These are phyloP conservation scores for Chrysophaeum taylorii DNA, from an alignment of 352 stramenopile genomes.

Conservation along the genomic window DNA sequence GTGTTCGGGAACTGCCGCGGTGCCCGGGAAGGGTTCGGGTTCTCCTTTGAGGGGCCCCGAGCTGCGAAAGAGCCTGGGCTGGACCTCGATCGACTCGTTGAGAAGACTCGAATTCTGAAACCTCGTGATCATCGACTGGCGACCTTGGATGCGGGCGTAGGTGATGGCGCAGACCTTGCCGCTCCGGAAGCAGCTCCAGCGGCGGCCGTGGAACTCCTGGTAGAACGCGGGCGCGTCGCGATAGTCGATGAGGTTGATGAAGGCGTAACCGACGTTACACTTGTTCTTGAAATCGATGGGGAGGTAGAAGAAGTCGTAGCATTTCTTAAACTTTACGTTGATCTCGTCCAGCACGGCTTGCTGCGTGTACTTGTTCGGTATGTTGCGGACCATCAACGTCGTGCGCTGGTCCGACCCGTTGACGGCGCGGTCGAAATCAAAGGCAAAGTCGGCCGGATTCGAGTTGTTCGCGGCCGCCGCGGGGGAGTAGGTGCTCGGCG, in stretches of 20 bases:
- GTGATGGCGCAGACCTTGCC: slow-evolving; percentile 98
- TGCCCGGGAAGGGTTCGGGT: slow-evolving; percentile 32
- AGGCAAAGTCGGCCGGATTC: slow-evolving; percentile 21
- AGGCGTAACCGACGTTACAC: slow-evolving; percentile 99
- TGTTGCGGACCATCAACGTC: slow-evolving; percentile 99
- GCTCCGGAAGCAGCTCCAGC: slow-evolving; percentile 97
- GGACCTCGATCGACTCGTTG: slow-evolving; percentile 80
- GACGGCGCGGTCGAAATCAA: slow-evolving; percentile 46
- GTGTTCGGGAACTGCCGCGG: no score
- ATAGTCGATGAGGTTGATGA: slow-evolving; percentile 97
- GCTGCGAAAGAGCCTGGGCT: slow-evolving; percentile 75
- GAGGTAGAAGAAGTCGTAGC: slow-evolving; percentile 97
- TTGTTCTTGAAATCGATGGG: slow-evolving; percentile 99
- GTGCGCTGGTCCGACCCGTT: slow-evolving; percentile 81
- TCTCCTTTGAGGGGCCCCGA: slow-evolving; percentile 33
- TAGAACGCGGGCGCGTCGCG: slow-evolving; percentile 58
- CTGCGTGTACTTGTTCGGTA: slow-evolving; percentile 99
- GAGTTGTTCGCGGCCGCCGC: neutral
- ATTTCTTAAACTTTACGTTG: slow-evolving; percentile 56
- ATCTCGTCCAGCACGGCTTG: slow-evolving; percentile 96
- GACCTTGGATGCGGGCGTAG: slow-evolving; percentile 92
- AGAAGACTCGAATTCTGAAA: slow-evolving; percentile 95
- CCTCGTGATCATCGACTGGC: slow-evolving; percentile 90
- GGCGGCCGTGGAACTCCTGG: slow-evolving; percentile 55
- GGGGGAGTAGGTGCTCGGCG: neutral